Evolutionary conservation across 495 filamentous ascomycete species (phyloP), one percentile per base, ranked within the genome.

Genomic region (Pyronema omphalodes): DNA sequence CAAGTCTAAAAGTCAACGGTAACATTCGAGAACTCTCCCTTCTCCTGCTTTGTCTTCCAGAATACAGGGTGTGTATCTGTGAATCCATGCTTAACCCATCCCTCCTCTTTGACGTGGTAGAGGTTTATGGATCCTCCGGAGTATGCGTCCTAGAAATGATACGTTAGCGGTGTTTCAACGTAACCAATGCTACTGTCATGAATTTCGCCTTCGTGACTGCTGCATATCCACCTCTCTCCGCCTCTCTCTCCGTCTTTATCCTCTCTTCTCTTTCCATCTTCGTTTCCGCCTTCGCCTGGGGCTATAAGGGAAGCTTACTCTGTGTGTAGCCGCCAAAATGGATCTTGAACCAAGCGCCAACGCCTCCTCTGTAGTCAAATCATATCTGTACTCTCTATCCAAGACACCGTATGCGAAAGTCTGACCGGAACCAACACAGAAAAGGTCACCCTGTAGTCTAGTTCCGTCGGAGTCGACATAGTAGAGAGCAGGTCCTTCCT

Each of bases 381-480:
- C 87, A 69, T 93, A 95, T 29, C 71, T 71, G 71, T 98, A 98
- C 74, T 94, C 83, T 34, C 89, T 84, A 66, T 98, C 91, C 56
- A 98, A 73, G 61, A 98, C 91, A 70, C 91, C 91, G 69, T 98
- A 98, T 49, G 91, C 91, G 67, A 96, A 96, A 2, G 93, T 98
- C 75, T 98, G 91, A 64, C 91, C 91, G 46, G 84, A 91, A 40
- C 91, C 91, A 55, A 98, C 91, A 71, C 93, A 98, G 76, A 96
- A 98, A 56, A 96, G 73, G 71, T 96, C 93, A 40, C 91, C 93
- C 37, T 86, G 73, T 44, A 96, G 75, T 23, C 91, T 78, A 37
- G 93, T 96, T 59, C 91, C 91, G 71, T 98, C 91, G 47, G 83
- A 91, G 71, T 98, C 91, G 71, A 98, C 93, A 74, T 98, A 98